Base-by-base conservation (phyloP, 2,329 filamentous ascomycete genomes). In the Pyrenochaeta sp. region DNA sequence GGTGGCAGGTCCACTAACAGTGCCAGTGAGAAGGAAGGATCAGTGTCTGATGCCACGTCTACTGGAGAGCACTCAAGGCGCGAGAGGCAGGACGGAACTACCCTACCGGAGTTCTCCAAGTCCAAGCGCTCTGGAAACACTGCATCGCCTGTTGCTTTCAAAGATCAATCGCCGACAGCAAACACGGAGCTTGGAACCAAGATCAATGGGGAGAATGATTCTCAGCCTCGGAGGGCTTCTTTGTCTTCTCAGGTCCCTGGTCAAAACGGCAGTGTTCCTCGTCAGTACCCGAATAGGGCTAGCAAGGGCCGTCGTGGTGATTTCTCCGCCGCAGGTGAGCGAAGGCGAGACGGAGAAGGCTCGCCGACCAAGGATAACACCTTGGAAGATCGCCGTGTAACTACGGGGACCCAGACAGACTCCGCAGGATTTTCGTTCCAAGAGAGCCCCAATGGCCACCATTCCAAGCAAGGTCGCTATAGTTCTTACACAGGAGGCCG, bases 1-100 rank as follows among this genome's bases (percentile, higher is more conserved):
- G 79, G 82, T 51, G 71, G 75, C 47, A 73, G 79, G 48, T 68
- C 75, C 57, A 68, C 70, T 31, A 61, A 63, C 23, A 74, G 70
- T 36, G 72, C 74, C 44, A 60, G 64, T 27, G 67, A 62, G 55
- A 73, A 74, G 52, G 68, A 71, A 34, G 53, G 52, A 7, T 55
- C 60, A 22, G 40, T 52, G 18, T 30, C 58, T 4, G 40, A 58
- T 20, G 34, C 51, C 21, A 20, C 44, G n/a, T 8, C 48, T 7
- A 70, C 67, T 19, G 64, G 67, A 17, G 69, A 72, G 8, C 60
- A 62, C 17, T 44, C 58, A n/a, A 70, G 61, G 51, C 67, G 66
- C 31, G 67, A 64, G 22, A 63, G 65, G 21, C 20, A 55, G 17
- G 67, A 68, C 20, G 62, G 48, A 13, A 44, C 51, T 21, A 31